Percentiles rank a stretch among this genome's conserved stretches.
Evolutionary conservation across 352 stramenopile species (phyloP).

Genomic region (Globisporangium abappressorium): DNA sequence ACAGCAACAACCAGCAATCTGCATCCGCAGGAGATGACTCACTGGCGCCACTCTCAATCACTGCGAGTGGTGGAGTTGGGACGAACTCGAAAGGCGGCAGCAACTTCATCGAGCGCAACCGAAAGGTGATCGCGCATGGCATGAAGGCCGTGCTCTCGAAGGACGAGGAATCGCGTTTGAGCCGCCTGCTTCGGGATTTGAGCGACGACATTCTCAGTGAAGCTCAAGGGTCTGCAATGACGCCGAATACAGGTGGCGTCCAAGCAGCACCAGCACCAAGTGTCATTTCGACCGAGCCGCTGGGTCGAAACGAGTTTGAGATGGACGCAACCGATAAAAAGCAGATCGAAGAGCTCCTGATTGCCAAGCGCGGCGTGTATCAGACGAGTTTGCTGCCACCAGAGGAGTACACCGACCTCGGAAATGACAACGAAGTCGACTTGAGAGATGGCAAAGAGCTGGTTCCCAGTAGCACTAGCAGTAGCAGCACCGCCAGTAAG

Average conservation of each 20-base stretch:
- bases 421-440: conserved; percentile 24
- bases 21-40: not conserved
- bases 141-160: conserved; percentile 55
- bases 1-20: conserved; percentile 4
- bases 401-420: conserved; percentile 16
- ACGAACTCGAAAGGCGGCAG: conserved; percentile 2
- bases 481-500: not conserved
- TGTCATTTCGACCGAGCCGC: not conserved
- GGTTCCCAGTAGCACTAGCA: not conserved
- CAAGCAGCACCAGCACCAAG: not conserved
- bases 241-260: not conserved
- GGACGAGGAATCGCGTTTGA: conserved; percentile 47
- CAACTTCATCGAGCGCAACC: conserved; percentile 59
- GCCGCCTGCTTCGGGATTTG: conserved; percentile 29
- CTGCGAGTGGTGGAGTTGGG: not conserved
- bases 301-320: conserved; percentile 35
- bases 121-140: conserved; percentile 40
- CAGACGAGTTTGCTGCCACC: conserved; percentile 26
- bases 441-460: not conserved
- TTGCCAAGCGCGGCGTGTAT: conserved; percentile 32
- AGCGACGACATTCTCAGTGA: not conserved
- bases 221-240: not conserved
- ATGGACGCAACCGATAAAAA: conserved; percentile 35
- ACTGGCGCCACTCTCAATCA: not conserved
- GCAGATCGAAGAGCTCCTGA: conserved; percentile 49